Evolutionary conservation across 108 stramenopile genomes (phyloP), one percentile per base, ranked within the genome.

Genomic region (Conticribra weissflogii): DNA sequence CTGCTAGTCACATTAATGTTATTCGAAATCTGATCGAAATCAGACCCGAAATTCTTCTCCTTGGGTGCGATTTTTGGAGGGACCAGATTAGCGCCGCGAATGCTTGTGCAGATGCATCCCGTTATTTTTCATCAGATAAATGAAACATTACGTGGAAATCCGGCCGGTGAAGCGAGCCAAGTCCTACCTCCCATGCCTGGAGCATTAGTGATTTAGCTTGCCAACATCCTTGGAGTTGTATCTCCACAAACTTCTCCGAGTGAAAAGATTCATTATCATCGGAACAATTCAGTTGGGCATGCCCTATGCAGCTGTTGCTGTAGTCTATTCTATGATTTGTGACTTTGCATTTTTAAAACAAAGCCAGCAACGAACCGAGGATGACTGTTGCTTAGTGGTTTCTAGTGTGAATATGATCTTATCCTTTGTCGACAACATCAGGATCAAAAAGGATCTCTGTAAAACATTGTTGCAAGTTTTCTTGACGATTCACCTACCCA

Each of bases 21-120:
- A 28, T 88, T 44, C 79, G 81, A 48, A 41, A 70, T 32, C 74
- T 91, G 41, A 36, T 91, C 14, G 16, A 49, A 33, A 68, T 59
- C 18, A 55, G 17, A 27, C 87, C 87, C n/a, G 55, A 75, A 53
- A 54, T 71, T 46, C 27, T 91, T 19, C 55, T 79, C 3, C 49
- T 77, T 31, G 84, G 87, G 27, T 85, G 86, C 49, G 72, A 80
- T 27, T 83, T 78, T 48, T 91, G 90, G 90, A 27, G 60, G 18
- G 77, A 91, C 41, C 27, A 59, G 18, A 45, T n/a, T 29, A 78
- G 71, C 54, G 60, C 76, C 3, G 14, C 8, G 27, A 36, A 68
- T 7, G 76, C 82, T 3, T 85, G 82, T 34, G 28, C 50, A 21
- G 80, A 81, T 48, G 80, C 75, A 25, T 19, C 63, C 15, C 28